Percentiles rank a stretch among this genome's conserved stretches.
Evolutionary conservation across 441 rosid genomes (phyloP).

Genomic region (Theobroma grandiflorum): DNA sequence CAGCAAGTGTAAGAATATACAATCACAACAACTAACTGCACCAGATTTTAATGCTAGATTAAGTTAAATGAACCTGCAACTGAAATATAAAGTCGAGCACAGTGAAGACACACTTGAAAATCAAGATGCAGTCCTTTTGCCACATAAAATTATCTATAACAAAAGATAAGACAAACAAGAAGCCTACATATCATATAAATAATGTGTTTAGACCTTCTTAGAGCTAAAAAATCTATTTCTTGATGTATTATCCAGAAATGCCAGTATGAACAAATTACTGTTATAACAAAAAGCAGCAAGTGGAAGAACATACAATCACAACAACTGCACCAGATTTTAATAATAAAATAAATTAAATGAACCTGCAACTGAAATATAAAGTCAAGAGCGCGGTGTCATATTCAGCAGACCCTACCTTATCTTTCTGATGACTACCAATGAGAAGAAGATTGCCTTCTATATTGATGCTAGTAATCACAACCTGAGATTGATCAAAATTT

Average conservation of each 20-base stretch:
- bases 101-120: not conserved
- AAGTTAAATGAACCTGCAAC: no score
- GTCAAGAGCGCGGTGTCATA: not conserved
- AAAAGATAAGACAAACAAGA: not conserved
- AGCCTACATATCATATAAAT: not conserved
- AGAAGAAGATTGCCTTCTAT: conserved; percentile 81
- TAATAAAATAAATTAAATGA: not conserved
- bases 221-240: not conserved
- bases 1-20: no score
- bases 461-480: conserved; percentile 93
- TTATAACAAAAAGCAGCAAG: not conserved
- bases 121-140: not conserved
- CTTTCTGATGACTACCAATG: conserved; percentile 93
- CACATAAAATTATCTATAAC: not conserved
- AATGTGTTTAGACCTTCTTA: not conserved
- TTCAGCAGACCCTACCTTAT: conserved; percentile 59
- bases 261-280: not conserved
- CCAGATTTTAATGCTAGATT: not conserved
- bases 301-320: not conserved
- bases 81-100: not conserved
- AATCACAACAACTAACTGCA: no score
- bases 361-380: not conserved
- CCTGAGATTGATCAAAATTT: conserved; percentile 57
- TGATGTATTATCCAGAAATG: not conserved
- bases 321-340: not conserved